Evolutionary conservation across 495 filamentous ascomycete species (phyloP).

Genomic region (Talaromyces liani): DNA sequence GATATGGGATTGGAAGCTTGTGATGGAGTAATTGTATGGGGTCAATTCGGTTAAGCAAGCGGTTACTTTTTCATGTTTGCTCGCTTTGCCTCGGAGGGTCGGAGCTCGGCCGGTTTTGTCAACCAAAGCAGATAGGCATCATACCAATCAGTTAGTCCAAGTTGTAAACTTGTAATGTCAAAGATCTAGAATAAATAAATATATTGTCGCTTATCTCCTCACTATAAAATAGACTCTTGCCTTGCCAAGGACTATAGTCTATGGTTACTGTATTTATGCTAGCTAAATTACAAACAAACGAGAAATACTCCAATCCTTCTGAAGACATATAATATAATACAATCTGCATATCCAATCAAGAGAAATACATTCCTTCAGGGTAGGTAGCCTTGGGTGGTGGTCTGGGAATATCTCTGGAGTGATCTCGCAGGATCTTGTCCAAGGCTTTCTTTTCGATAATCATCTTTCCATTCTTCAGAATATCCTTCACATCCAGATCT

Average conservation of each 20-base stretch:
- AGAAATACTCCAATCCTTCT: background rate
- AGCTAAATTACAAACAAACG: background rate
- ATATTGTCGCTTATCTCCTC: background rate
- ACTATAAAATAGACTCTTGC: background rate
- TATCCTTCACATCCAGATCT: constrained; percentile 90
- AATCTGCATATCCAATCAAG: background rate
- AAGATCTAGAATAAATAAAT: background rate
- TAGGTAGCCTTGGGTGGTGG: constrained; percentile 23
- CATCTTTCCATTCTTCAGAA: constrained; percentile 74
- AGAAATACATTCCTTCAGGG: constrained; percentile 3
- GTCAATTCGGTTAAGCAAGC: background rate
- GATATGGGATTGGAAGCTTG: background rate
- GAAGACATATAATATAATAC: background rate
- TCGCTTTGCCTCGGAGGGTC: constrained; percentile 3
- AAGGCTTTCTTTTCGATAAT: constrained; percentile 82
- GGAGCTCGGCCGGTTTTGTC: background rate
- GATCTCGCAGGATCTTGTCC: constrained; percentile 61
- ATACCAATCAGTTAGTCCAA: background rate
- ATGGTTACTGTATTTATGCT: background rate
- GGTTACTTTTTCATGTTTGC: constrained; percentile 5
- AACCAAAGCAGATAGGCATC: background rate
- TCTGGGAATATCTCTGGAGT: constrained; percentile 63
- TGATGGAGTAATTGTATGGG: background rate
- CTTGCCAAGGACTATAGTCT: background rate
- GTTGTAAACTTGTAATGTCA: background rate